Percentiles rank a stretch among this genome's conserved stretches.
phyloP scores from a whole-genome alignment of 140 eudicot species.

The Flaveria floridana region DNA sequence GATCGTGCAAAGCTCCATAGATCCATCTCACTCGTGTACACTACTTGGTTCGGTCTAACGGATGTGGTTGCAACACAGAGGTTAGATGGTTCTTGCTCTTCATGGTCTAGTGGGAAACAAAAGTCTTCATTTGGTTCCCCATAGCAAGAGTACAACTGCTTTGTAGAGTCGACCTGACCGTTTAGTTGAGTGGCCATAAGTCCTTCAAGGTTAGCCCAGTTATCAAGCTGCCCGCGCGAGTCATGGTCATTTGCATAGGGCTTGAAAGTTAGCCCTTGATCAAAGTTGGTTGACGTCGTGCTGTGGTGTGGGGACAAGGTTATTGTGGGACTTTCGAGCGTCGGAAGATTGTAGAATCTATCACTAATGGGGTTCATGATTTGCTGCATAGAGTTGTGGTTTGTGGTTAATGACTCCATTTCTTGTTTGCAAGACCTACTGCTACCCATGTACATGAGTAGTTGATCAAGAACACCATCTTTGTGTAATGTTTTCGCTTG shows the following conservation, averaged over 20 bases:
- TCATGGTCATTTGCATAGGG: slow-evolving; percentile 13
- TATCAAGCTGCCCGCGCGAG: slow-evolving; percentile 36
- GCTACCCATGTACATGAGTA: slow-evolving; percentile 68
- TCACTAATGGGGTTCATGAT: slow-evolving; percentile 24
- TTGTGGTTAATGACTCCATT: slow-evolving; percentile 29
- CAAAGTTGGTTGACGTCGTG: slow-evolving; percentile 29
- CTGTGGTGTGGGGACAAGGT: slow-evolving; percentile 29
- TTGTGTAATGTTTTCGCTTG: slow-evolving; percentile 30
- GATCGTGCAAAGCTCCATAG: slow-evolving; percentile 59
- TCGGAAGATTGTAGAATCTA: slow-evolving; percentile 47
- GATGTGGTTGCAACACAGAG: slow-evolving; percentile 21
- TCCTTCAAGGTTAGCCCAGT: slow-evolving; percentile 70
- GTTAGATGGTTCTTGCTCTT: slow-evolving; percentile 17
- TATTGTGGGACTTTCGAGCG: slow-evolving; percentile 46
- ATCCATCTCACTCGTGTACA: slow-evolving; percentile 47
- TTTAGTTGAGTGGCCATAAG: slow-evolving; percentile 67
- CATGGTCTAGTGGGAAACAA: slow-evolving; percentile 43
- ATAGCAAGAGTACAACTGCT: slow-evolving; percentile 36
- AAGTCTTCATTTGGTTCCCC: slow-evolving; percentile 36
- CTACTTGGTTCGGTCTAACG: slow-evolving; percentile 28
- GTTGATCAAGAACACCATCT: slow-evolving; percentile 58
- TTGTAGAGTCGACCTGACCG: slow-evolving; percentile 42
- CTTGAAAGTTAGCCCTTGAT: slow-evolving; percentile 23
- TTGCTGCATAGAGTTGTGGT: slow-evolving; percentile 31
- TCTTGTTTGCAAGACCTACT: slow-evolving; percentile 50